Percentiles rank a stretch among this genome's conserved stretches.
Evolutionary conservation across 176 grass and related monocot species (phyloP).

Genomic region (Poa annua): DNA sequence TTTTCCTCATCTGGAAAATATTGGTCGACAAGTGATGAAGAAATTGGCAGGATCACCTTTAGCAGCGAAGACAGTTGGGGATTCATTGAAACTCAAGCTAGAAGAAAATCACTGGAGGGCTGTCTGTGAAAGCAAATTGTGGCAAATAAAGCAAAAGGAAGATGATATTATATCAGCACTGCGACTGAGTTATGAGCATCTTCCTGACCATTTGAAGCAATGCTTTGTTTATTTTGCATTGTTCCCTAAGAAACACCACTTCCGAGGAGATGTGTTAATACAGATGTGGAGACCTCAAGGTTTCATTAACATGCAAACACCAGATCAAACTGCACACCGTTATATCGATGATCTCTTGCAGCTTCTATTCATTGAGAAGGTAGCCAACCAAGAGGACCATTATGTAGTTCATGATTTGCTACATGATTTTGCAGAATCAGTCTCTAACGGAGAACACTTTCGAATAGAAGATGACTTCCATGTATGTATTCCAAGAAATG

Average conservation of each 20-base stretch:
- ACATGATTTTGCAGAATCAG: slow-evolving; percentile 52
- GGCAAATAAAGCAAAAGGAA: slow-evolving; percentile 42
- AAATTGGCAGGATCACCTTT: slow-evolving; percentile 56
- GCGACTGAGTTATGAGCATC: slow-evolving; percentile 50
- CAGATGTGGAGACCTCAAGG: slow-evolving; percentile 61
- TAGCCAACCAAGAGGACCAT: not conserved
- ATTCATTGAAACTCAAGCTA: slow-evolving; percentile 11
- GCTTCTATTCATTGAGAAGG: slow-evolving; percentile 49
- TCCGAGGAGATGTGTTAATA: slow-evolving; percentile 22
- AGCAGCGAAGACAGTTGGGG: slow-evolving; percentile 47
- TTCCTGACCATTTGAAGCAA: slow-evolving; percentile 53
- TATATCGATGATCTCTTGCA: slow-evolving; percentile 50
- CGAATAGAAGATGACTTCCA: slow-evolving; percentile 43
- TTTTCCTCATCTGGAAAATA: slow-evolving; percentile 30
- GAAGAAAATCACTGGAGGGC: slow-evolving; percentile 45
- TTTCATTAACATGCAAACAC: slow-evolving; percentile 34
- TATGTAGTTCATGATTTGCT: slow-evolving; percentile 65
- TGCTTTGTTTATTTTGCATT: slow-evolving; percentile 58
- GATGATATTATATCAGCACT: slow-evolving; percentile 61
- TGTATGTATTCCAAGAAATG: slow-evolving; percentile 34
- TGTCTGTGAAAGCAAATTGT: slow-evolving; percentile 42
- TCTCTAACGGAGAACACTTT: slow-evolving; percentile 51
- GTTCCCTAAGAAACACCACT: slow-evolving; percentile 51
- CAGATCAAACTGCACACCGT: slow-evolving; percentile 36
- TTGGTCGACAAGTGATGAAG: slow-evolving; percentile 25